phyloP scores from a whole-genome alignment of 106 monocot genomes.

The Chionographis japonica region DNA sequence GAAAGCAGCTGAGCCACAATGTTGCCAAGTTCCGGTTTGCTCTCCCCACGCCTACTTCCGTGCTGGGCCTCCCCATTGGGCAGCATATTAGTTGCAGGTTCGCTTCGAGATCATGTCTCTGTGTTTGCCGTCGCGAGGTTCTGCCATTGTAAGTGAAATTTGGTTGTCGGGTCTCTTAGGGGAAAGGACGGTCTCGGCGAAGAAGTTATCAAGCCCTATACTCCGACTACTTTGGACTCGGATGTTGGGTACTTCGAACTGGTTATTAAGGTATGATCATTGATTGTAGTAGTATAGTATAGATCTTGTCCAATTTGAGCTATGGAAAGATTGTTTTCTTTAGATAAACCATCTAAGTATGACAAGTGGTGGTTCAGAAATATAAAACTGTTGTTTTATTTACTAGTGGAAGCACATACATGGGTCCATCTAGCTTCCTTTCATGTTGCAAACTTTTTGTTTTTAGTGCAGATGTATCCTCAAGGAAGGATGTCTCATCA shows the following conservation, averaged over 20 bases:
- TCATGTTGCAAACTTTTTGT: background rate
- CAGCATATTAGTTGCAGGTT: constrained; percentile 99
- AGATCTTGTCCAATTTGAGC: no score
- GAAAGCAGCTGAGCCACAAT: constrained; percentile 90
- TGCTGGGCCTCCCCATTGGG: constrained; percentile 93
- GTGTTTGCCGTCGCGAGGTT: background rate
- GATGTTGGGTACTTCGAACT: constrained; percentile 94
- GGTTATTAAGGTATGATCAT: constrained; percentile 75
- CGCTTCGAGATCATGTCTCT: background rate
- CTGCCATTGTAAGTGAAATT: background rate
- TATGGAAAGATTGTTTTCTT: background rate
- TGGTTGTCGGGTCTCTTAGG: constrained; percentile 27
- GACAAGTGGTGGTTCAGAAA: no score
- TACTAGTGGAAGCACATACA: background rate
- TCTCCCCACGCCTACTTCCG: constrained; percentile 66
- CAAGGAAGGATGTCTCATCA: constrained; percentile 99
- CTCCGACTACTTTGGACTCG: constrained; percentile 90
- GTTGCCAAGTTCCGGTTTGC: constrained; percentile 88
- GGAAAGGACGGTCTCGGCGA: constrained; percentile 76
- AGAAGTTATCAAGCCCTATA: constrained; percentile 97
- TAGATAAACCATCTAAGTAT: no score
- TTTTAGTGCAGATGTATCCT: constrained; percentile 61
- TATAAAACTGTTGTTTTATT: background rate
- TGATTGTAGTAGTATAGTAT: no score
- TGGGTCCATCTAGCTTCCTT: background rate